Base-by-base conservation (phyloP, 495 filamentous ascomycete genomes). In the Neurospora sp. region DNA sequence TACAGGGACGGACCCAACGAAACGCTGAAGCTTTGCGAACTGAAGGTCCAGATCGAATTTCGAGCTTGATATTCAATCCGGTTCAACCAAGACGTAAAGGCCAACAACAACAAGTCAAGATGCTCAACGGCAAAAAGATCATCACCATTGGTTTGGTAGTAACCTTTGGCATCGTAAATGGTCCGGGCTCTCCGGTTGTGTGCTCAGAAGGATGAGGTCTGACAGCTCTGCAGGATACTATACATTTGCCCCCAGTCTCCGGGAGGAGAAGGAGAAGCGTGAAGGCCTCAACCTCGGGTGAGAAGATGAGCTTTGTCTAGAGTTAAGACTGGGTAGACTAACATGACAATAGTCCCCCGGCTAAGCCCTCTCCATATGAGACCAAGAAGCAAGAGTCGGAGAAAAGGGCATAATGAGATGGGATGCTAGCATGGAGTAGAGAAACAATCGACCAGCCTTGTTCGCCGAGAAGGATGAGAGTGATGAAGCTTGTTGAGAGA, bases 241-340 rank as follows among this genome's bases (percentile, higher is more conserved):
- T 73, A 78, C 80, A 4, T 85, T 86, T 72, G 76, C 78, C 18
- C 83, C 85, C 9, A 69, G 73, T 27, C 74, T 86, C 5, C 78
- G 78, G 74, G 82, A 82, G 16, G 71, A 82, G 44, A 80, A 81
- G 31, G 71, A 81, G 8, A 74, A 78, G 39, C 69, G 71, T 59
- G 75, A 82, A 2, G 73, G 72, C 27, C 53, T 71, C 18, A 53
- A 69, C 38, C n/a, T 74, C 5, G 69, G 69, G 74, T 77, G 48
- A 71, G 76, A 22, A 44, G 27, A n/a, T 70, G 44, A 53, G 46
- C 20, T 65, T 20, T 37, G 35, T 37, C 35, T 1, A 65, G 8
- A 38, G 22, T 46, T 9, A 12, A 16, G 65, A 18, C 14, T 7
- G 41, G 38, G 20, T 39, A 12, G 5, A 37, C 20, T 69, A 20